Base-by-base conservation (phyloP, 176 grass and related monocot species). In the Cenchrus fungigraminus region DNA sequence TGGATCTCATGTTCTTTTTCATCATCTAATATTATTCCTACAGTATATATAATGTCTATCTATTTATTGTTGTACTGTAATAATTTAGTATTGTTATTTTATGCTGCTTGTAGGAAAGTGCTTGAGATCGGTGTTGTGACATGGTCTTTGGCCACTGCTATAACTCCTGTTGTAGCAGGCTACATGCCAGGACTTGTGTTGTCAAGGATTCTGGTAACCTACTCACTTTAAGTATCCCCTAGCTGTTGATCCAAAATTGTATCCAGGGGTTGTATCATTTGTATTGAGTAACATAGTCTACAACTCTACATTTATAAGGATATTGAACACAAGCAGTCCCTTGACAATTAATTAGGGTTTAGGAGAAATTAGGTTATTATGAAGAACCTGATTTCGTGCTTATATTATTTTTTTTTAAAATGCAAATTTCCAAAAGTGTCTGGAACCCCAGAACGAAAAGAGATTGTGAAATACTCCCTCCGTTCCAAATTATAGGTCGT, bases 161-260 rank as follows among this genome's bases (percentile, higher is more conserved):
- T 84, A 83, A 86, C 92, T 87, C 93, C 97, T 66, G 6, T 20
- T 77, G 93, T 89, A 84, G 91, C 93, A 91, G 93, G 93, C 52
- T 95, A 92, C 86, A 95, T 98, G 97, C 97, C 97, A 81, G 91
- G 87, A 49, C 86, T 98, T 84, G 78, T 98, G 78, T 66, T 98
- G 17, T 98, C 90, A 79, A 94, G 97, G 65, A 85, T 98, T 81
- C 68, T 98, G 96, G 96, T 98, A 95, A 81, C 76, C 63, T 74
- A 80, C 78, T 72, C 68, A 78, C 69, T 75, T 40, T 43, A 43
- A 74, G 60, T 59, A 42, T 66, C 17, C 49, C 14, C 34, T 74
- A 74, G 2, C 14, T 89, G 37, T 77, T 77, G 57, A 66, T 73
- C 58, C 20, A 0, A 63, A 55, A 82, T 59, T 76, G 8, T 71